Percentiles rank a stretch among this genome's conserved stretches.
phyloP scores from a whole-genome alignment of 306 rosid genomes.

The Calophaca sinica region DNA sequence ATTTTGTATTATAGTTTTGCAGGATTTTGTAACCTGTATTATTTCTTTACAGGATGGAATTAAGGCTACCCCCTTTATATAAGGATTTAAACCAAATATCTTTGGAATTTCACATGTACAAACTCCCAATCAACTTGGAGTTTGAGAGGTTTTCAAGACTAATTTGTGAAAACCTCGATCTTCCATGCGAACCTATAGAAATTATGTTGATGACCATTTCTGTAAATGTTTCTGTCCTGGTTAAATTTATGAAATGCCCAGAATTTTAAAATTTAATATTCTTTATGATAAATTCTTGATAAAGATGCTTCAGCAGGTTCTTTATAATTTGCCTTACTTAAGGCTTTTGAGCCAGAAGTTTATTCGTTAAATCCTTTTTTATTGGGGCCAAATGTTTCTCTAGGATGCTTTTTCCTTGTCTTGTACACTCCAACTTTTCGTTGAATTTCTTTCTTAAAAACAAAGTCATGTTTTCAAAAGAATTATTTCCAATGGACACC shows the following conservation, averaged over 20 bases:
- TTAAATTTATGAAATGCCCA: neutral
- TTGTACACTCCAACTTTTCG: neutral
- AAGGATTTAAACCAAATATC: slow-evolving; percentile 20
- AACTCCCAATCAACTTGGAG: neutral
- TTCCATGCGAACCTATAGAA: neutral
- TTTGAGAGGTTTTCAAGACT: slow-evolving; percentile 34
- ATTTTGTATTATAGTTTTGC: slow-evolving; percentile 61
- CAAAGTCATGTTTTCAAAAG: slow-evolving; percentile 21
- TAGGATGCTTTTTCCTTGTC: slow-evolving; percentile 41
- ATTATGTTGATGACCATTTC: neutral
- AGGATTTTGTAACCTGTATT: slow-evolving; percentile 52
- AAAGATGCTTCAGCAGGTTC: slow-evolving; percentile 10
- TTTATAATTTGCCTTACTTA: neutral
- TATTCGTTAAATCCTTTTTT: slow-evolving; percentile 3
- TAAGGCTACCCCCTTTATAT: slow-evolving; percentile 40
- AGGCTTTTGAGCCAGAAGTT: slow-evolving; percentile 24
- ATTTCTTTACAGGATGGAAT: slow-evolving; percentile 46
- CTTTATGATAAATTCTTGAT: neutral
- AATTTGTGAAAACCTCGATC: slow-evolving; percentile 31
- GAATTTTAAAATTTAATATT: neutral
- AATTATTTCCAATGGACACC: slow-evolving; percentile 41
- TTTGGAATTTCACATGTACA: slow-evolving; percentile 20
- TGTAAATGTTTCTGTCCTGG: neutral
- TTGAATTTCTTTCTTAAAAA: slow-evolving; percentile 26
- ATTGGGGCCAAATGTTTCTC: slow-evolving; percentile 27